These are phyloP conservation scores for Rhododendron molle DNA, from an alignment of 148 eudicot species.

Conservation along the genomic window DNA sequence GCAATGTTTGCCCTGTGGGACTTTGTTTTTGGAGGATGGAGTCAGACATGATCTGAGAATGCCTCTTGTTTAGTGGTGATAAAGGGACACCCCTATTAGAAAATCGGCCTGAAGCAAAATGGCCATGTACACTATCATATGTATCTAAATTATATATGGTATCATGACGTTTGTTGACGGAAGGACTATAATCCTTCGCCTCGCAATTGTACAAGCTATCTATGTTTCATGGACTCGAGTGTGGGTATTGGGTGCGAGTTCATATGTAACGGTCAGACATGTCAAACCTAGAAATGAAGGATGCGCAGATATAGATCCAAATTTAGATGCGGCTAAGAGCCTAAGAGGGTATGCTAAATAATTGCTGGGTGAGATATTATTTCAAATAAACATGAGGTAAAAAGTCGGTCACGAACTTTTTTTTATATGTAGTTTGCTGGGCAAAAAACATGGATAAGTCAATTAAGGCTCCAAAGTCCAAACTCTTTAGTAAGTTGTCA, in stretches of 20 bases:
- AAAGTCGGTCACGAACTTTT: no score
- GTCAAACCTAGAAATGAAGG: no score
- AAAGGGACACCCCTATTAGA: background rate
- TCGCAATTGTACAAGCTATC: background rate
- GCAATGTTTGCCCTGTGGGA: background rate
- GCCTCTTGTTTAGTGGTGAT: slow-evolving; percentile 1
- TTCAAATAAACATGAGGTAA: no score
- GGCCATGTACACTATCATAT: background rate
- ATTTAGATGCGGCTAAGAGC: no score
- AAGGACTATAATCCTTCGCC: background rate
- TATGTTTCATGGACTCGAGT: background rate
- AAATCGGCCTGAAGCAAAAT: background rate
- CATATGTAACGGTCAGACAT: no score
- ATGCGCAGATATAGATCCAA: no score
- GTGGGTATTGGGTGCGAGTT: background rate
- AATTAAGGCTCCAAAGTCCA: no score
- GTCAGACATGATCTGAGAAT: background rate
- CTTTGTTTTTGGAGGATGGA: background rate
- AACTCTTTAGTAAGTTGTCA: no score
- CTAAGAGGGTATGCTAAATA: no score
- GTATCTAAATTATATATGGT: background rate
- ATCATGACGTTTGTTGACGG: background rate
- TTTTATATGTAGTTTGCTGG: no score
- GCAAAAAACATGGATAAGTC: no score
- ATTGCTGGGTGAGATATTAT: no score